These are phyloP conservation scores for Colletotrichum sp. DNA, from an alignment of 2,329 filamentous ascomycete species.

Conservation along the genomic window DNA sequence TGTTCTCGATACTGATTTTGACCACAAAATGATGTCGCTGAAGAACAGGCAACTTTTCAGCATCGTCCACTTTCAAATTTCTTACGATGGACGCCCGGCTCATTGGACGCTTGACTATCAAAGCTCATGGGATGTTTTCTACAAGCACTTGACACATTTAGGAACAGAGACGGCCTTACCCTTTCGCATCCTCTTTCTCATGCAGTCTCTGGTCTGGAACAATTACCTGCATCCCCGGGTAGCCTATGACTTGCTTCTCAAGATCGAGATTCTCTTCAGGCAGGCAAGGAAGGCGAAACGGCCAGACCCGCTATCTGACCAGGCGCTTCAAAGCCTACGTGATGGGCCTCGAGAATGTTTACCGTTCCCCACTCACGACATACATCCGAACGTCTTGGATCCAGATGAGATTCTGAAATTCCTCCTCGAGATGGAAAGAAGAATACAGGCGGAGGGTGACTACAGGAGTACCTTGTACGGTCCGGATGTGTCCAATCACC, in stretches of 20 bases:
- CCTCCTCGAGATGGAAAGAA: slow-evolving; percentile 45
- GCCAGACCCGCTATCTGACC: slow-evolving; percentile 49
- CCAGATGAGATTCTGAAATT: slow-evolving; percentile 42
- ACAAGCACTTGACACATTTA: background rate
- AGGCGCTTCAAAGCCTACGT: slow-evolving; percentile 59
- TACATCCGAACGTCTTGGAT: slow-evolving; percentile 46
- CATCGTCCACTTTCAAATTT: slow-evolving; percentile 22
- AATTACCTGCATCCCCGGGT: slow-evolving; percentile 63
- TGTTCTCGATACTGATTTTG: slow-evolving; percentile 30
- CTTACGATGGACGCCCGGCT: background rate
- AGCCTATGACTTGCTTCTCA: slow-evolving; percentile 49
- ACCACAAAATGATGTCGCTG: slow-evolving; percentile 8
- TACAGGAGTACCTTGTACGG: slow-evolving; percentile 23
- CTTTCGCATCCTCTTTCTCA: slow-evolving; percentile 65
- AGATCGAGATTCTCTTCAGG: slow-evolving; percentile 39
- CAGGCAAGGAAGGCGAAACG: slow-evolving; percentile 27
- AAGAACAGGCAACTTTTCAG: slow-evolving; percentile 27
- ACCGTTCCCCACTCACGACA: slow-evolving; percentile 58
- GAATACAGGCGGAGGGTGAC: slow-evolving; percentile 29
- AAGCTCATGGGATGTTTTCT: slow-evolving; percentile 26
- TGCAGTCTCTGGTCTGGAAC: slow-evolving; percentile 68
- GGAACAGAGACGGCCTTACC: slow-evolving; percentile 40
- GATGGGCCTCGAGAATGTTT: slow-evolving; percentile 55
- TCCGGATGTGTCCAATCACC: slow-evolving; percentile 36
- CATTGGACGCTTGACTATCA: slow-evolving; percentile 21